Evolutionary conservation across 169 alveolate genomes (phyloP), one percentile per base, ranked within the genome.

Genomic region (Theileria sp.): DNA sequence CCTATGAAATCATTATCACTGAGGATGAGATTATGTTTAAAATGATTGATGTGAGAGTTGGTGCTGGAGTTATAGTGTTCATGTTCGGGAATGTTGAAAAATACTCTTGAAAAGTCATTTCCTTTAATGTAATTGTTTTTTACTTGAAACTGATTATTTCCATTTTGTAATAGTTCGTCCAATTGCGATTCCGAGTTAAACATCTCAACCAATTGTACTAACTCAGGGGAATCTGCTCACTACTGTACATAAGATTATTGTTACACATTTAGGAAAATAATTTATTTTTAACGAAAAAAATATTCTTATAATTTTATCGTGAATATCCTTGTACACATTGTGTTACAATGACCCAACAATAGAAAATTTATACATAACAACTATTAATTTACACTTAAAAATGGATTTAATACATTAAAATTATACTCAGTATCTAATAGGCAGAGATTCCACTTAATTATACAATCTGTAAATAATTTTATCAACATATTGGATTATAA

Each of bases 341-440:
- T 61, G 69, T 61, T 61, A 61, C 69, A 61, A n/a, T 21, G 69
- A 61, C 69, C 69, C 69, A 61, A 61, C 69, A 61, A 61, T 61
- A 19, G 36, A 32, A 32, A 32, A 32, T 32, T 32, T 5, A 32
- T 32, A 3, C 36, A 32, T 32, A 3, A 32, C 8, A 1, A 32
- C 5, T 32, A 32, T 32, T 32, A 3, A 32, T 32, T 5, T 32
- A 32, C 36, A 32, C 36, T 32, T 32, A 32, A 32, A 32, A 32
- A 3, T 32, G 36, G 5, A 32, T 32, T 32, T 5, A 32, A 32
- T 5, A 32, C 36, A 32, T 32, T 32, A 32, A 32, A 32, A 32
- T 32, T 32, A 32, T 32, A 32, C 5, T 32, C 36, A 32, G 5
- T 32, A 32, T 32, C 36, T 32, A 32, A 1, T 5, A 32, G 36